These are phyloP conservation scores for Neonectria neomacrospora DNA, from an alignment of 2,329 filamentous ascomycete genomes.

Conservation along the genomic window DNA sequence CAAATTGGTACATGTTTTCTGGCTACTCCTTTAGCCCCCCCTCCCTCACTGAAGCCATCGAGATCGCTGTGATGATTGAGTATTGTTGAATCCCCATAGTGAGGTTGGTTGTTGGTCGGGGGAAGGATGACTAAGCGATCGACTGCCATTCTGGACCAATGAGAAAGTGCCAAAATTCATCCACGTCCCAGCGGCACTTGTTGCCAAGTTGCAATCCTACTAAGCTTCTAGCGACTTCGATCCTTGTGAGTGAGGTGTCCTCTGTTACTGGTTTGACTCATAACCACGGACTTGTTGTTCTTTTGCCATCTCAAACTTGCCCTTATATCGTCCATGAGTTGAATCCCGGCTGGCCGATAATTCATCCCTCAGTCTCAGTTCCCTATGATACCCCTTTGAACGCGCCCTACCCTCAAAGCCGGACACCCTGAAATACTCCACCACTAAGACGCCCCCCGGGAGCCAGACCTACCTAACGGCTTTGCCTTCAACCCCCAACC, in stretches of 20 bases:
- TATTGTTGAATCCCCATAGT: background rate
- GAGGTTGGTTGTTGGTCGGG: background rate
- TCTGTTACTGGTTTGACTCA: conserved; percentile 41
- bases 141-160: conserved; percentile 29
- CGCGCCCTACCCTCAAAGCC: background rate
- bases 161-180: conserved; percentile 35
- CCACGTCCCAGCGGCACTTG: conserved; percentile 25
- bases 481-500: background rate
- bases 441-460: conserved; percentile 14
- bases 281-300: conserved; percentile 15
- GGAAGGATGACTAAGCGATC: conserved; percentile 33
- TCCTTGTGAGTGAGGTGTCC: conserved; percentile 39
- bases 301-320: conserved; percentile 22
- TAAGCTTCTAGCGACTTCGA: conserved; percentile 44
- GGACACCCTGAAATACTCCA: conserved; percentile 1
- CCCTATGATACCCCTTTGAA: conserved; percentile 10
- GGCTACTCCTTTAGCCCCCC: no score
- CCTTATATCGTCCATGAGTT: background rate
- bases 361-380: conserved; percentile 2
- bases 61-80: conserved; percentile 20
- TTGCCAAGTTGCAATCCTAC: conserved; percentile 42
- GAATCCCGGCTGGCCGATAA: conserved; percentile 1
- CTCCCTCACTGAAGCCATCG: background rate
- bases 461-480: background rate
- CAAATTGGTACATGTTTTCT: no score